Evolutionary conservation across 495 filamentous ascomycete genomes (phyloP).

Genomic region (Filosporella fistucella): DNA sequence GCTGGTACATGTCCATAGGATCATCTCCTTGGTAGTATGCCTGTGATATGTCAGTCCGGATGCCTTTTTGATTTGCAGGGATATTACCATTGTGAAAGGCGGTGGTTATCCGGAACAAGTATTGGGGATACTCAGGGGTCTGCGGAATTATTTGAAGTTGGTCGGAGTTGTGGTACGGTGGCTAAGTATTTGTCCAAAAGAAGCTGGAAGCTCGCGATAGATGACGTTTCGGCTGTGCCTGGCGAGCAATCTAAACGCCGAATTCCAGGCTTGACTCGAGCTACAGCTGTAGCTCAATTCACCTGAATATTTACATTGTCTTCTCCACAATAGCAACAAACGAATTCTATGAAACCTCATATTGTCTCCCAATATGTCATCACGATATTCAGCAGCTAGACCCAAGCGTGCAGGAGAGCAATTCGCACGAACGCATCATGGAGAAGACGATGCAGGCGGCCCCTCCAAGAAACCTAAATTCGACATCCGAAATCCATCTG

Average conservation of each 20-base stretch:
- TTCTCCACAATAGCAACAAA: too few species aligned
- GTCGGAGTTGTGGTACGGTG: not conserved
- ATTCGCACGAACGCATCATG: conserved; percentile 68
- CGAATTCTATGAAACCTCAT: too few species aligned
- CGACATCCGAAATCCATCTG: conserved; percentile 90
- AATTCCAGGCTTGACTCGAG: not conserved
- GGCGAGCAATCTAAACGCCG: conserved; percentile 11
- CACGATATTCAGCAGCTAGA: conserved; percentile 58
- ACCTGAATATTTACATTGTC: too few species aligned
- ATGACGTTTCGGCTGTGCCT: conserved; percentile 24
- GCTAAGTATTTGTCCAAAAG: conserved; percentile 6
- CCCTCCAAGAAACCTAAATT: conserved; percentile 85
- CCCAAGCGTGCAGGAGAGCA: conserved; percentile 81
- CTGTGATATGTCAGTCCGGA: conserved; percentile 10
- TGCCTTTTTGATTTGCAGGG: not conserved
- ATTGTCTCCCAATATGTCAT: conserved; percentile 46
- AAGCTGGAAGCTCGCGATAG: conserved; percentile 15
- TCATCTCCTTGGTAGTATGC: conserved; percentile 52
- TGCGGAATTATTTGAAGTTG: not conserved
- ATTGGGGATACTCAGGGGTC: not conserved
- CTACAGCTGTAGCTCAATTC: not conserved
- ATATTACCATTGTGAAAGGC: conserved; percentile 23
- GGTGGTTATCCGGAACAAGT: not conserved
- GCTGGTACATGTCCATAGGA: conserved; percentile 44
- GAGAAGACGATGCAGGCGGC: conserved; percentile 44